These are phyloP conservation scores for Hemisphaericaspora lyxosophila DNA, from an alignment of 1,139 yeast genomes.

Conservation along the genomic window DNA sequence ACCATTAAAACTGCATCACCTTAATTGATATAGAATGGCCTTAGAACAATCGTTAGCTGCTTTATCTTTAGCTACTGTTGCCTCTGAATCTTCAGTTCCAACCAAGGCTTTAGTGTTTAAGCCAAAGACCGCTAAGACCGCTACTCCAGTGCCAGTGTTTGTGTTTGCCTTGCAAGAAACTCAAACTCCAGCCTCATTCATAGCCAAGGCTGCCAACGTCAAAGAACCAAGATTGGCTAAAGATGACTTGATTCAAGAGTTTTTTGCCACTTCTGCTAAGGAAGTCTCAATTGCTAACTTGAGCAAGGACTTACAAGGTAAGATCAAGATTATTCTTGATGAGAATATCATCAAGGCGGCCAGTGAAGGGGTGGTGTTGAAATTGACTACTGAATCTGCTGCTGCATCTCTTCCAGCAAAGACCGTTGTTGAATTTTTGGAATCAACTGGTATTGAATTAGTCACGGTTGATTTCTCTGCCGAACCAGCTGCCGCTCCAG, in stretches of 20 bases:
- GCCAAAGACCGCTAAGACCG: conserved; percentile 86
- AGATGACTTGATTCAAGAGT: conserved; percentile 70
- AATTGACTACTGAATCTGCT: conserved; percentile 58
- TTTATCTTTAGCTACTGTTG: conserved; percentile 50
- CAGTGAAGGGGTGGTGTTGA: conserved; percentile 46
- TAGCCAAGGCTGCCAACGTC: conserved; percentile 67
- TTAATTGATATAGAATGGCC: conserved; percentile 50
- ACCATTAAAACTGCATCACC: no score
- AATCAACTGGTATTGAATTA: conserved; percentile 57
- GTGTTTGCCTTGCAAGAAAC: conserved; percentile 76
- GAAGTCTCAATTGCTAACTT: conserved; percentile 67
- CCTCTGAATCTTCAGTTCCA: conserved; percentile 41
- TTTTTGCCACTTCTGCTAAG: conserved; percentile 63
- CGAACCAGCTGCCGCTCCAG: conserved; percentile 35
- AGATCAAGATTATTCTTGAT: conserved; percentile 69
- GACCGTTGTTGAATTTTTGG: conserved; percentile 52
- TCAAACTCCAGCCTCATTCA: conserved; percentile 61
- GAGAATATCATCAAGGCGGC: conserved; percentile 42
- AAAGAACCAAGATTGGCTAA: conserved; percentile 89
- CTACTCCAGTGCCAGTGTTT: conserved; percentile 77
- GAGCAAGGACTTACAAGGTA: conserved; percentile 53
- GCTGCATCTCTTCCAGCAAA: conserved; percentile 57
- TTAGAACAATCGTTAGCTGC: conserved; percentile 61
- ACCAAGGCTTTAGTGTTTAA: conserved; percentile 83
- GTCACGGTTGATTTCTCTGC: conserved; percentile 60